phyloP scores from a whole-genome alignment of 2,329 filamentous ascomycete genomes.

The Colletotrichum musae region DNA sequence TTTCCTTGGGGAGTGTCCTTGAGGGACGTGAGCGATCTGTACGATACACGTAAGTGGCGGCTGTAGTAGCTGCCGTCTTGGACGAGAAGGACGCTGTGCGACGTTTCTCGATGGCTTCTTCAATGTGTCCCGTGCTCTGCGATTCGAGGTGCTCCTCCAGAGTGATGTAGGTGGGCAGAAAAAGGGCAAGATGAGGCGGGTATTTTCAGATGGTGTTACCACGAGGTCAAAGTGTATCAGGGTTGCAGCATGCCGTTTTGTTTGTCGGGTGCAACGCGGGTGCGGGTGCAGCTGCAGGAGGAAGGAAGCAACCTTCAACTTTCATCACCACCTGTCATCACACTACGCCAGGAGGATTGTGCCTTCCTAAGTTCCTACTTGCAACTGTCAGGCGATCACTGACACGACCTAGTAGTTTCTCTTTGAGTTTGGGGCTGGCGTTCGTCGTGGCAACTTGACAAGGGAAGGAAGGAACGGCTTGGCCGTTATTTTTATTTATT shows the following conservation, averaged over 20 bases:
- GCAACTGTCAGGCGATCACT: no score
- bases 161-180: neutral
- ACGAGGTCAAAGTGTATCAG: neutral
- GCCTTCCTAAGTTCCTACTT: no score
- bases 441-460: no score
- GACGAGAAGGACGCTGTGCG: neutral
- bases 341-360: no score
- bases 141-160: neutral
- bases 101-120: neutral
- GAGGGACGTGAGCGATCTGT: no score
- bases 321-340: neutral
- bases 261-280: neutral
- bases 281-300: neutral
- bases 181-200: constrained; percentile 11
- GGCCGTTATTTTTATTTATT: neutral
- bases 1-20: no score
- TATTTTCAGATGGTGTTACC: constrained; percentile 5
- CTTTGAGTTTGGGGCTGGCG: no score
- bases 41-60: neutral
- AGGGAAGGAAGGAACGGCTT: neutral
- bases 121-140: neutral
- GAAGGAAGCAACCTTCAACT: neutral
- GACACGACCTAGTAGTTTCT: no score
- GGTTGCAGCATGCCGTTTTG: no score
- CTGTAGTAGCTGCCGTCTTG: neutral